Evolutionary conservation across 2,329 filamentous ascomycete genomes (phyloP), one percentile per base, ranked within the genome.

Genomic region (Aspergillus costaricaensis): DNA sequence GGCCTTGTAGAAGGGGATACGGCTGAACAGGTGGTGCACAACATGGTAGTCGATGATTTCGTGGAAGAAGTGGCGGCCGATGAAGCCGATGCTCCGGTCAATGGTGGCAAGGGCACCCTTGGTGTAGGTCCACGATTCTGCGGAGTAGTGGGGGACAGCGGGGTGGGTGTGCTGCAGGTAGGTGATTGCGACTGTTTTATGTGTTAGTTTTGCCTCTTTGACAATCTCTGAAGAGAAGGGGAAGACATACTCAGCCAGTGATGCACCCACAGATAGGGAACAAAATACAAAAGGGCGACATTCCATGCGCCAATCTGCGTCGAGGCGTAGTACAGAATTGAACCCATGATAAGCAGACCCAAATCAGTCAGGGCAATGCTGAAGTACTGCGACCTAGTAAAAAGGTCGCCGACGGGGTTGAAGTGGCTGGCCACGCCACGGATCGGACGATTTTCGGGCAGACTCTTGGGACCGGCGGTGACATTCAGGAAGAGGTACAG

Each of bases 111-210:
- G 77, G 2, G 86, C 86, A 25, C 87, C 87, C 67, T 85, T 83
- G 62, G 85, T 81, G 67, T 84, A 89, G 21, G 83, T 86, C 86
- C 86, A 89, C 57, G 79, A 78, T 17, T 83, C 80, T 47, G 81
- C 81, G 25, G 84, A 81, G 71, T 86, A 88, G 74, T 88, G 84
- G 17, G 82, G 82, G 52, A 87, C 78, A 3, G 76, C 71, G 2
- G 73, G 77, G 71, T 90, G 85, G 58, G 86, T 89, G 81, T 91
- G 88, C 76, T 91, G 88, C 19, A 91, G 86, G 76, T 89, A 91
- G 51, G 88, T 91, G 71, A 91, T 91, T 64, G 87, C 87, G 19
- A 91, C 87, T 86, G 36, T 54, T 30, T 30, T 10, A 50, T 38
- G 25, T 30, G 25, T 54, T 44, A 51, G 27, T 4, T 30, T 15